Base-by-base conservation (phyloP, 2,329 filamentous ascomycete species). In the Hirsutella rhossiliensis region DNA sequence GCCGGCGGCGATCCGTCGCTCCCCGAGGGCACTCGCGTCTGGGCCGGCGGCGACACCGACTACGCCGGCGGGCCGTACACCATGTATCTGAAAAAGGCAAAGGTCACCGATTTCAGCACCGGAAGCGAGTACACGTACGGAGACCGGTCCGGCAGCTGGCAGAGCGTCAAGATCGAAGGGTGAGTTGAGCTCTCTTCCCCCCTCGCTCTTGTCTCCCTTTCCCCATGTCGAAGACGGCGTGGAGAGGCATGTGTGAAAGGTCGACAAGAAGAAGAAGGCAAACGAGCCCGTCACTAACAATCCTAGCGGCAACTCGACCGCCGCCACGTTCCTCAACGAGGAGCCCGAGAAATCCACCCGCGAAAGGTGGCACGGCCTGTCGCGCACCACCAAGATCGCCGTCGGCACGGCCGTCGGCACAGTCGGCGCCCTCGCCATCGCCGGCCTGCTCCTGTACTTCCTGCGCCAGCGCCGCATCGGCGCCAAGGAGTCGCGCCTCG, bases 31-130 rank as follows among this genome's bases (percentile, higher is more conserved):
- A 83, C 78, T 2, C 75, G 82, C 42, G 66, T 78, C 45, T 87
- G 82, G 82, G 82, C 82, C 45, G 82, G 82, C 44, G 82, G 82
- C 46, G 55, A 67, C 43, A 86, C 82, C 37, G 71, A 87, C 59
- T 89, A 81, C 60, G 57, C 60, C 41, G 56, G 75, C 23, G 80
- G 69, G 0, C 85, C 85, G 1, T 90, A 76, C 66, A 79, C 72
- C 53, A 89, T 89, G 84, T 78, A 76, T 47, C 73, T 90, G 50
- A 76, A 84, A 68, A 76, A 71, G 28, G 67, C 67, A 12, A 58
- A 57, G 17, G 59, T 78, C 2, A 64, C 78, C 43, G 76, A 81
- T 52, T 77, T 75, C 63, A 76, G 74, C 55, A 74, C 69, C 41
- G 76, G 78, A 45, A 76, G 76, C 52, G 74, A 77, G 52, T 89